Conservation (phyloP, 768 basidiomycete genomes). For the Pleurotus citrinopileatus region DNA sequence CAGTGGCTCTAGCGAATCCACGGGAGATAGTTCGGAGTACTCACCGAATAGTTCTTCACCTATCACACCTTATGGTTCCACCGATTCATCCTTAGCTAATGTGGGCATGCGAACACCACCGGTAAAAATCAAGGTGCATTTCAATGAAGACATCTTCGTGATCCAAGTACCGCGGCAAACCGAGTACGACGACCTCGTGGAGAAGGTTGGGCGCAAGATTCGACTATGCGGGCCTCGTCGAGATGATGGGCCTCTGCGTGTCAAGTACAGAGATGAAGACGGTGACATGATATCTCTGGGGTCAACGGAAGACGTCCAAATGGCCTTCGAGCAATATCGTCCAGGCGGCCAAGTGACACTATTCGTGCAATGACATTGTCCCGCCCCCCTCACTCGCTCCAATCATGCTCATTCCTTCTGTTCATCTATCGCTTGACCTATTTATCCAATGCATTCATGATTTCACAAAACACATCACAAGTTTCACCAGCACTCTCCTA, state of each 20-base stretch:
- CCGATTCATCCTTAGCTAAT: conserved; percentile 72
- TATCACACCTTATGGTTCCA: conserved; percentile 87
- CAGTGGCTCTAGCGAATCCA: conserved; percentile 83
- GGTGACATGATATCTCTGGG: conserved; percentile 87
- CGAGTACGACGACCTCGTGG: conserved; percentile 80
- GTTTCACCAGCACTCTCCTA: neutral
- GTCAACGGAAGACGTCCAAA: conserved; percentile 90
- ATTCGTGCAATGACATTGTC: conserved; percentile 61
- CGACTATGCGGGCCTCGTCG: conserved; percentile 81
- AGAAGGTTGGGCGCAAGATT: conserved; percentile 91
- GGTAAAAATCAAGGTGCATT: conserved; percentile 93
- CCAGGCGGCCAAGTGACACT: conserved; percentile 81
- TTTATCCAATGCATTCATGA: conserved; percentile 8
- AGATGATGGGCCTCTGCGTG: conserved; percentile 76
- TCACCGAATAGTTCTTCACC: conserved; percentile 86
- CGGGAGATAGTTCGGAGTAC: conserved; percentile 78
- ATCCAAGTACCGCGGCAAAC: conserved; percentile 83
- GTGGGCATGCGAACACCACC: conserved; percentile 53
- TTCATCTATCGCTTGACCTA: conserved; percentile 9
- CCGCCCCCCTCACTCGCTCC: conserved; percentile 5
- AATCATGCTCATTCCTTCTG: conserved; percentile 13
- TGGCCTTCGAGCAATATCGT: conserved; percentile 85
- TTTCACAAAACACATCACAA: conserved; percentile 9
- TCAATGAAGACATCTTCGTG: conserved; percentile 93
- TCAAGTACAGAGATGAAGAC: conserved; percentile 91